Evolutionary conservation across 768 basidiomycete genomes (phyloP), one percentile per base, ranked within the genome.

Genomic region (Mycena crocata): DNA sequence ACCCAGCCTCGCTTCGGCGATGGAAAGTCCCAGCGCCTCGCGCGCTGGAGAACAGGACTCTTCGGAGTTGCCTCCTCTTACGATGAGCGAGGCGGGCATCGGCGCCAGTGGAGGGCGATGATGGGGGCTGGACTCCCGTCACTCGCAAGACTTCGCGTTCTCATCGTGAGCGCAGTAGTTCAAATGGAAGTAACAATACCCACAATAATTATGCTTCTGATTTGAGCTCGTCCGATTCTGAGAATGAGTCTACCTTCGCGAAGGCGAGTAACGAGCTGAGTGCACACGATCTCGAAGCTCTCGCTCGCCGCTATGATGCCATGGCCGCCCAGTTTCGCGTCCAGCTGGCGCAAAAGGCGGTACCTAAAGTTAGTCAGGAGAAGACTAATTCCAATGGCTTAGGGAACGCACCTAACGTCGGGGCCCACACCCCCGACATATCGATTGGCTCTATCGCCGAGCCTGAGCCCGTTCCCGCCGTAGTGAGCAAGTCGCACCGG

Each of bases 131-230:
- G 56, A 57, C 56, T 21, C 56, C 40, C 15, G 56, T 57, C 21
- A 44, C 40, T 2, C 56, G 56, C 8, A 44, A 32, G 42, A 57
- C 56, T n/a, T 44, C 56, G 28, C 56, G 56, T 2, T 31, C 42
- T 13, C 56, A 57, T n/a, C 42, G 56, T n/a, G 56, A 57, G 37
- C 55, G 52, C 44, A 31, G 40, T 45, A 45, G 13, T 3, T n/a
- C 48, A 35, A 31, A 31, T 35, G 23, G 19, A 17, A 39, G 34
- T 24, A 35, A 39, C 14, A 3, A 40, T 55, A 55, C 24, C 37
- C 19, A 5, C 26, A 45, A 45, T 45, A 45, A 45, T 15, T 23
- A 10, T 45, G 10, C 44, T 19, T 45, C 44, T 45, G 10, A 10
- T 19, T 45, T 24, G 44, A 24, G 26, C 26, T 21, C 44, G n/a